These are phyloP conservation scores for Cryptococcus maquisensis DNA, from an alignment of 1,284 basidiomycete species.

Conservation along the genomic window DNA sequence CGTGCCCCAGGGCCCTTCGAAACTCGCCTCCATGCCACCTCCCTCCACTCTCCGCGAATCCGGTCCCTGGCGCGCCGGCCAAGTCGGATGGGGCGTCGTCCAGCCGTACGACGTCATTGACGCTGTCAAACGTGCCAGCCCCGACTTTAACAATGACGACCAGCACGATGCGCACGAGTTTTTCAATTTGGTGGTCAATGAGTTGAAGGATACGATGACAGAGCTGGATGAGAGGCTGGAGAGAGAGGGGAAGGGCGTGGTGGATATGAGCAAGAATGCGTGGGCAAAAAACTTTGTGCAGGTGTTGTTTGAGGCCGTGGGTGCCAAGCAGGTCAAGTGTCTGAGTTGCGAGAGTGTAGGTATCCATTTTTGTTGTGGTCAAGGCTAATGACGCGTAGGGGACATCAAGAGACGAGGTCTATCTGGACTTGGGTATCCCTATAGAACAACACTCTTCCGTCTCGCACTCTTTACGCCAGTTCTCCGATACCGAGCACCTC, in stretches of 20 bases:
- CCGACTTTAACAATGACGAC: conserved; percentile 75
- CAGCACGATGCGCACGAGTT: conserved; percentile 98
- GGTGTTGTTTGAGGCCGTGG: conserved; percentile 81
- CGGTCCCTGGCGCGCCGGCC: conserved; percentile 45
- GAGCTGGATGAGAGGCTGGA: conserved; percentile 53
- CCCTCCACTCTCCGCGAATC: conserved; percentile 43
- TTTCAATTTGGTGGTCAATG: conserved; percentile 88
- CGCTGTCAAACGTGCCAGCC: conserved; percentile 82
- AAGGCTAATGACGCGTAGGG: conserved; percentile 54
- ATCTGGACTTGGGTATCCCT: conserved; percentile 95
- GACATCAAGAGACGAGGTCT: conserved; percentile 92
- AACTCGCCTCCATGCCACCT: conserved; percentile 43
- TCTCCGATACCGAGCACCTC: conserved; percentile 96
- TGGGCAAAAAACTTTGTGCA: conserved; percentile 74
- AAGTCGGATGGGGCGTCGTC: conserved; percentile 70
- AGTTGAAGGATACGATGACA: conserved; percentile 87
- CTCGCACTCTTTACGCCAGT: conserved; percentile 89
- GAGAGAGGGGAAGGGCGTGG: conserved; percentile 22
- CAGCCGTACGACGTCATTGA: conserved; percentile 84
- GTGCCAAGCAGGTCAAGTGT: conserved; percentile 96
- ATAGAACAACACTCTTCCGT: conserved; percentile 96
- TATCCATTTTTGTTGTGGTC: conserved; percentile 3
- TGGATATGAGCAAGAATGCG: conserved; percentile 27
- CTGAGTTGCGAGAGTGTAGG: conserved; percentile 89
- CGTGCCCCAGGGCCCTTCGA: background rate